Conservation (phyloP, 2,329 filamentous ascomycete genomes). For the Didymella exigua region DNA sequence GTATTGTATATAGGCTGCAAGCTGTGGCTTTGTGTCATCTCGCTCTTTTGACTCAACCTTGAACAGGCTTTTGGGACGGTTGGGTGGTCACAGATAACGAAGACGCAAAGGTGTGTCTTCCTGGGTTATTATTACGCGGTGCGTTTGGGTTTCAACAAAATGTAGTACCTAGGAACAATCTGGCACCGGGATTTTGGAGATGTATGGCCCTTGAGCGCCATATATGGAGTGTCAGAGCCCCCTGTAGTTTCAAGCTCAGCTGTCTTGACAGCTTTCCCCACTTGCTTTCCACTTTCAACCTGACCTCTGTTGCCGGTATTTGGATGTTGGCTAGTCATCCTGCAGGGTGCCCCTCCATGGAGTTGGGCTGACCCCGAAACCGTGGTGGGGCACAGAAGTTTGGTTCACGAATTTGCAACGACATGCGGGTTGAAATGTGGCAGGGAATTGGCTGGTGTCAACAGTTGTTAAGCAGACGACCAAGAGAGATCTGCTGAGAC, state of each 20-base stretch:
- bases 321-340: not conserved
- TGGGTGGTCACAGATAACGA: not conserved
- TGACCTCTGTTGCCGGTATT: not conserved
- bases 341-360: slow-evolving; percentile 3
- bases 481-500: not conserved
- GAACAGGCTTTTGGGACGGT: slow-evolving; percentile 2
- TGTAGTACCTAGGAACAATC: slow-evolving; percentile 2
- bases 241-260: slow-evolving; percentile 7
- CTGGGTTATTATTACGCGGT: not conserved
- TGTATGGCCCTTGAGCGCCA: slow-evolving; percentile 12
- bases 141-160: slow-evolving; percentile 1
- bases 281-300: not conserved
- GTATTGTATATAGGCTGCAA: slow-evolving; percentile 31
- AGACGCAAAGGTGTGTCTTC: not conserved
- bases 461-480: not conserved
- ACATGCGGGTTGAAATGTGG: not conserved
- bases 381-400: slow-evolving; percentile 1
- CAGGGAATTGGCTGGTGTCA: not conserved
- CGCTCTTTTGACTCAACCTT: slow-evolving; percentile 17
- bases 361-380: slow-evolving; percentile 1
- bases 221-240: not conserved
- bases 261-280: slow-evolving; percentile 1
- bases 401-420: not conserved
- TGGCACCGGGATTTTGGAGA: slow-evolving; percentile 6
- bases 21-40: slow-evolving; percentile 26